Evolutionary conservation across 305 asterid genomes (phyloP).

Genomic region (Fraxinus floribunda): DNA sequence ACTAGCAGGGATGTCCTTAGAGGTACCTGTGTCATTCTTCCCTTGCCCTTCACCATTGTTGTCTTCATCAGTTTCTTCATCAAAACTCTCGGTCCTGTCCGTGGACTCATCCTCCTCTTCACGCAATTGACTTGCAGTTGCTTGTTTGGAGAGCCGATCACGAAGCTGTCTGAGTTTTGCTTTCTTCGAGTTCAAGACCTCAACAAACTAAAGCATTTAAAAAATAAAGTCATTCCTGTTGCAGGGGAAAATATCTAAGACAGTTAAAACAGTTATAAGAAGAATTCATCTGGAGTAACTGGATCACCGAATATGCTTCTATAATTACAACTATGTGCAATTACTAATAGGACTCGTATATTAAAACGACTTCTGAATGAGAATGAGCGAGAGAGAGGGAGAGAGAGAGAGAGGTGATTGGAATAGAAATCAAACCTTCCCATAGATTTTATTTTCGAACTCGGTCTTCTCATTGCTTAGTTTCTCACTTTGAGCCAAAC

Average conservation of each 20-base stretch:
- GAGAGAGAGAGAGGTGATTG: background rate
- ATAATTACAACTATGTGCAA: background rate
- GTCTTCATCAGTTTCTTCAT: slow-evolving; percentile 45
- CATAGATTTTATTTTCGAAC: slow-evolving; percentile 68
- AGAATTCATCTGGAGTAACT: background rate
- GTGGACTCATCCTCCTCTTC: slow-evolving; percentile 59
- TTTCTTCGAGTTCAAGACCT: slow-evolving; percentile 77
- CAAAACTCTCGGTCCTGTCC: slow-evolving; percentile 68
- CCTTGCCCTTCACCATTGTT: slow-evolving; percentile 41
- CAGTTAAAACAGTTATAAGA: background rate
- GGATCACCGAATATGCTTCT: background rate
- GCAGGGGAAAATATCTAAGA: background rate
- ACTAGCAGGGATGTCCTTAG: slow-evolving; percentile 38
- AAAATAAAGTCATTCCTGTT: slow-evolving; percentile 1
- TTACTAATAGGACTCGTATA: background rate
- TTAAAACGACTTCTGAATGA: too few species aligned
- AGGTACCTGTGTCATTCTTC: slow-evolving; percentile 32
- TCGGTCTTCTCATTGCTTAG: slow-evolving; percentile 63
- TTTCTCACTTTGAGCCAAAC: slow-evolving; percentile 73
- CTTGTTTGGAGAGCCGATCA: slow-evolving; percentile 51
- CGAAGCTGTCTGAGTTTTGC: slow-evolving; percentile 85
- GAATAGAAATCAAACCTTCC: slow-evolving; percentile 48
- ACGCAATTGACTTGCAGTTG: slow-evolving; percentile 26
- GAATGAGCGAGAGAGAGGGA: background rate
- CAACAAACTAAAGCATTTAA: slow-evolving; percentile 58